A percentile compares a stretch with the other conserved stretches of the same genome.
These are phyloP conservation scores for Coemansia sp. DNA, from an alignment of 192 early-diverging fungal genomes.

Conservation along the genomic window DNA sequence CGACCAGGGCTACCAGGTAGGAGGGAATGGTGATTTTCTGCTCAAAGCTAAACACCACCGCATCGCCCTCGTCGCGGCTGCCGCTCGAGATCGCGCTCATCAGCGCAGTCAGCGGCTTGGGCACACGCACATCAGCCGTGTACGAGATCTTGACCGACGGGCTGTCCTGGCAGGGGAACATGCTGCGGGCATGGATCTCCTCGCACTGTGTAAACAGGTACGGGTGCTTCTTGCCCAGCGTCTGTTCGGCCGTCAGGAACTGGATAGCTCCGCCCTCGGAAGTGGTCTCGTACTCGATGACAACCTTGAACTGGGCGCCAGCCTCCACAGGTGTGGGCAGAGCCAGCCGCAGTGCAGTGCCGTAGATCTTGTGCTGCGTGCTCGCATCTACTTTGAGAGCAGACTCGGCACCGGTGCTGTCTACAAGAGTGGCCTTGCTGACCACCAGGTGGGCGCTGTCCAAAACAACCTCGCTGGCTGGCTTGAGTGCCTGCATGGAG, in stretches of 20 bases:
- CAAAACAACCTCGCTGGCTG: constrained; percentile 60
- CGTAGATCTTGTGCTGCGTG: constrained; percentile 62
- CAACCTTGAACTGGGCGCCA: constrained; percentile 55
- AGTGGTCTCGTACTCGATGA: constrained; percentile 75
- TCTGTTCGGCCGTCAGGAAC: constrained; percentile 90
- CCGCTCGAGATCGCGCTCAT: constrained; percentile 84
- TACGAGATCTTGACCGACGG: constrained; percentile 87
- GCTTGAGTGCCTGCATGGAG: constrained; percentile 53
- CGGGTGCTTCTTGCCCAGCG: constrained; percentile 87
- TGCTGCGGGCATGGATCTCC: constrained; percentile 87
- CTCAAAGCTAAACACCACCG: constrained; percentile 71
- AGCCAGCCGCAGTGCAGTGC: constrained; percentile 66
- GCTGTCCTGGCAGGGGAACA: constrained; percentile 88
- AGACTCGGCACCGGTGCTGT: neutral
- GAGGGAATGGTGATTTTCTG: constrained; percentile 89
- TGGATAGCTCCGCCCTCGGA: constrained; percentile 83
- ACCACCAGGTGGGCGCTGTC: constrained; percentile 67
- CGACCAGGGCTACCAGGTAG: constrained; percentile 93
- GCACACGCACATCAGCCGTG: constrained; percentile 75
- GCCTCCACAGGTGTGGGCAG: constrained; percentile 48
- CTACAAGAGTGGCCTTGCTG: constrained; percentile 1
- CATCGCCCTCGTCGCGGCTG: constrained; percentile 54
- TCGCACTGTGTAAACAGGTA: constrained; percentile 98
- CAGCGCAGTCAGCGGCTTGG: constrained; percentile 75
- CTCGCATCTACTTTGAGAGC: constrained; percentile 24